Evolutionary conservation across 106 monocot genomes (phyloP), one percentile per base, ranked within the genome.

Genomic region (Platanthera zijinensis): DNA sequence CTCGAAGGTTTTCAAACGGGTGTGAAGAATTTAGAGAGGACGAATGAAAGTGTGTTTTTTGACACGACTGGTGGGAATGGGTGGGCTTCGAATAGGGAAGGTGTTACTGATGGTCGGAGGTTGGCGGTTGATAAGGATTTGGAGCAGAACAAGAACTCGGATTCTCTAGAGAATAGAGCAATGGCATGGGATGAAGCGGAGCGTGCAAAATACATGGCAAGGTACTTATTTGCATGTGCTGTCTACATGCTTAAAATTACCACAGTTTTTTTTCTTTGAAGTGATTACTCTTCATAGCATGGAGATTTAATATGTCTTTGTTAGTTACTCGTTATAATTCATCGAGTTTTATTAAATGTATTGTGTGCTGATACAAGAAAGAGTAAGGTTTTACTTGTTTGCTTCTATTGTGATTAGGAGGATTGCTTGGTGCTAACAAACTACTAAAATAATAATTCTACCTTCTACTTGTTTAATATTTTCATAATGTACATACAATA

Each of bases 131-230:
- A 48, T 18, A 68, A 32, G 17, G 64, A n/a, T 53, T 64, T 51
- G 4, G 64, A 68, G 12, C 67, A 69, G 15, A 64, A 18, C 10
- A 82, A 48, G 63, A 74, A 54, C 13, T 11, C 77, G 0, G 80
- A 57, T 73, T 80, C 96, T 32, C 56, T 97, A 68, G 93, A 97
- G 61, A 77, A 85, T 15, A 71, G 90, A 19, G 94, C 89, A 14
- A 74, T 74, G 64, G 91, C 88, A 5, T 92, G 91, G 91, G 88
- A 92, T 76, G 91, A 92, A 70, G 91, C 91, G 5, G 91, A 92
- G 54, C 79, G 86, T 0, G 88, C 91, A 7, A 92, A 89, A 63
- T 92, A 89, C 77, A 89, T 79, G 88, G 91, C 91, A 25, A 92
- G 88, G 91, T 92, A 80, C 8, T 51, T 28, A 15, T 68, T 22